Evolutionary conservation across 1,284 basidiomycete genomes (phyloP).

Genomic region (Leccinum huronense): DNA sequence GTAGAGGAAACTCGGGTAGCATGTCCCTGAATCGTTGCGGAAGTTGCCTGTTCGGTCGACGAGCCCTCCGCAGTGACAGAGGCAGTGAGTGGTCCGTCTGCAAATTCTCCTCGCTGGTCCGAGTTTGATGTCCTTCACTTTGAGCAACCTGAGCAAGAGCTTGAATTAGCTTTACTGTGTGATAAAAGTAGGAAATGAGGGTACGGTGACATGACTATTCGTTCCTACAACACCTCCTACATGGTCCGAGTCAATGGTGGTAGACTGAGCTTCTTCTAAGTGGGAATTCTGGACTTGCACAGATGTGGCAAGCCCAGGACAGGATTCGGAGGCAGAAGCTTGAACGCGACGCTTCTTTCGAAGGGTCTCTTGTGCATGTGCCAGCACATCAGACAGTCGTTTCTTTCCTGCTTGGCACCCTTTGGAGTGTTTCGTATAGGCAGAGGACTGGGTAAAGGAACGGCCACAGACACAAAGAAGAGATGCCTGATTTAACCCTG

Average conservation of each 20-base stretch:
- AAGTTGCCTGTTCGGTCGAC: neutral
- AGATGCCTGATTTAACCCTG: no score
- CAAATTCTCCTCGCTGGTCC: no score
- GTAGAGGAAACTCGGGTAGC: neutral
- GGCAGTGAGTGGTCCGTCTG: no score
- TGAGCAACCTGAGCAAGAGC: neutral
- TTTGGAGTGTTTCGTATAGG: neutral
- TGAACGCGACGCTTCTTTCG: neutral
- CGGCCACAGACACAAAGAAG: conserved; percentile 1
- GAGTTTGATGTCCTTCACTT: no score
- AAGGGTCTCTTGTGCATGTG: neutral
- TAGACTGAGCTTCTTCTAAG: no score
- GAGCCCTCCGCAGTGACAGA: neutral
- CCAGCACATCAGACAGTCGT: neutral
- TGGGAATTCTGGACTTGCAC: neutral
- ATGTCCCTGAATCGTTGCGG: neutral
- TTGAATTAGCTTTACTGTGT: neutral
- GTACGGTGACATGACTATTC: no score
- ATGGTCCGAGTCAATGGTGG: no score
- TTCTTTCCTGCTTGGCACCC: neutral
- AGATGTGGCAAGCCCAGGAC: neutral
- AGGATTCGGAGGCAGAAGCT: neutral
- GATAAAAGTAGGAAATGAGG: no score
- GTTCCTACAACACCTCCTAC: no score
- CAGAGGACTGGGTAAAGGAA: neutral